Conservation (phyloP, 2,329 filamentous ascomycete genomes). For the Incumbomyces delicatus region DNA sequence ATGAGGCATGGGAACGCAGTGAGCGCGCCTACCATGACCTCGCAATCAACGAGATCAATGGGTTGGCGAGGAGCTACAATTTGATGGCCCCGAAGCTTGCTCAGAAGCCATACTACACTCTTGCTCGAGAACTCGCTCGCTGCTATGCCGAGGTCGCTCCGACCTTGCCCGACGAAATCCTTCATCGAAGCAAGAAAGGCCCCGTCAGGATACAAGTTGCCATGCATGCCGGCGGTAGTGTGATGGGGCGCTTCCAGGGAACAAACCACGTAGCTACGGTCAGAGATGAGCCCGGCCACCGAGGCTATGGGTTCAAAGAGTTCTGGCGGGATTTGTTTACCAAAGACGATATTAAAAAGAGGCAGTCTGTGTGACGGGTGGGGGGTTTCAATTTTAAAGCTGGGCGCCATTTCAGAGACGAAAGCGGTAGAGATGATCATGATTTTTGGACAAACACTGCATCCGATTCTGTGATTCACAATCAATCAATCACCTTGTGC, state of each 20-base stretch:
- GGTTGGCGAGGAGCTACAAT: conserved; percentile 77
- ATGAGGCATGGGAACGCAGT: conserved; percentile 61
- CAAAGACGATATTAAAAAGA: conserved; percentile 6
- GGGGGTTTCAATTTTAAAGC: no score
- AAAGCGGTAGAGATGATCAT: no score
- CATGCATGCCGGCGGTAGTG: conserved; percentile 35
- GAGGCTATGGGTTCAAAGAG: conserved; percentile 72
- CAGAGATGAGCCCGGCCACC: conserved; percentile 60
- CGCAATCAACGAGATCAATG: conserved; percentile 68
- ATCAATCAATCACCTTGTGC: no score
- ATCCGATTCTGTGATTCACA: no score
- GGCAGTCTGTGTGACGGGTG: not conserved
- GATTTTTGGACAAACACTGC: no score
- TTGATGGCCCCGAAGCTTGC: conserved; percentile 86
- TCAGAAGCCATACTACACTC: conserved; percentile 81
- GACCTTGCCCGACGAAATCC: conserved; percentile 60
- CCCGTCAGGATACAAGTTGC: conserved; percentile 33
- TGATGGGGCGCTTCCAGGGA: conserved; percentile 53
- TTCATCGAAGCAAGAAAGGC: conserved; percentile 51
- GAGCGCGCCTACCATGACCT: conserved; percentile 68
- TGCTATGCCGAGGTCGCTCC: conserved; percentile 86
- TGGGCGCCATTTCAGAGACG: no score
- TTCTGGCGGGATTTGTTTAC: conserved; percentile 77
- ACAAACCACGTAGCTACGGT: conserved; percentile 46
- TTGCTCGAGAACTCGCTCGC: conserved; percentile 68